phyloP scores from a whole-genome alignment of 2,329 filamentous ascomycete genomes.

The Chaetomium sp. region DNA sequence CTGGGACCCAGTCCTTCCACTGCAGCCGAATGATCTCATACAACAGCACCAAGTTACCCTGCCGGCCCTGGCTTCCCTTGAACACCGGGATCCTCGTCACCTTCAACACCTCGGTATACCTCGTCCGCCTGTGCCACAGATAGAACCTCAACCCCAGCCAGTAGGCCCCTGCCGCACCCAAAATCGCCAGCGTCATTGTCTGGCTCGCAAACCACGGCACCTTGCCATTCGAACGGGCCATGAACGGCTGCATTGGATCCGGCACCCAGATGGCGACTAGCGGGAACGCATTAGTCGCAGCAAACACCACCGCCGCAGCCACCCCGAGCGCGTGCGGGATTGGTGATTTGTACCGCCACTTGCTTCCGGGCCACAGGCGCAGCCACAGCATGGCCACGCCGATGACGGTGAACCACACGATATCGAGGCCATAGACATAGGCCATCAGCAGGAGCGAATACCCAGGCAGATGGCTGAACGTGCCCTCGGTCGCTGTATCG shows the following conservation, averaged over 20 bases:
- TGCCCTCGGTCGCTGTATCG: neutral
- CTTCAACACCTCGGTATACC: conserved; percentile 19
- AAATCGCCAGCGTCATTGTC: conserved; percentile 17
- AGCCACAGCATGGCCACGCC: conserved; percentile 25
- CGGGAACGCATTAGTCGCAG: conserved; percentile 19
- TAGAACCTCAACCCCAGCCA: conserved; percentile 27
- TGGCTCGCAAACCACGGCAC: conserved; percentile 27
- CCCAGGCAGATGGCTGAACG: conserved; percentile 17
- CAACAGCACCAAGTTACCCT: conserved; percentile 19
- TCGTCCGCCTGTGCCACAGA: conserved; percentile 21
- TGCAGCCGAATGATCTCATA: conserved; percentile 30
- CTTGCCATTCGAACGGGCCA: conserved; percentile 16
- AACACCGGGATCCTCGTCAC: conserved; percentile 27
- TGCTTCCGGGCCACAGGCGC: conserved; percentile 25
- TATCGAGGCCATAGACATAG: conserved; percentile 27
- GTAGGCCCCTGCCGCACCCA: conserved; percentile 21
- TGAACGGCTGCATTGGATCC: conserved; percentile 18
- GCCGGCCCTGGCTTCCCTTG: conserved; percentile 6
- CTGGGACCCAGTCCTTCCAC: conserved; percentile 22
- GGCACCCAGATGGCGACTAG: conserved; percentile 27
- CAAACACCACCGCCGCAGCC: conserved; percentile 22
- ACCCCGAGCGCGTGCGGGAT: conserved; percentile 25
- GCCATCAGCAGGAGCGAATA: conserved; percentile 24
- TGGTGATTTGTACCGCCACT: conserved; percentile 25
- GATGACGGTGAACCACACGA: conserved; percentile 28